Evolutionary conservation across 257 asterid species (phyloP), one percentile per base, ranked within the genome.

Genomic region (Penstemon barbatus): DNA sequence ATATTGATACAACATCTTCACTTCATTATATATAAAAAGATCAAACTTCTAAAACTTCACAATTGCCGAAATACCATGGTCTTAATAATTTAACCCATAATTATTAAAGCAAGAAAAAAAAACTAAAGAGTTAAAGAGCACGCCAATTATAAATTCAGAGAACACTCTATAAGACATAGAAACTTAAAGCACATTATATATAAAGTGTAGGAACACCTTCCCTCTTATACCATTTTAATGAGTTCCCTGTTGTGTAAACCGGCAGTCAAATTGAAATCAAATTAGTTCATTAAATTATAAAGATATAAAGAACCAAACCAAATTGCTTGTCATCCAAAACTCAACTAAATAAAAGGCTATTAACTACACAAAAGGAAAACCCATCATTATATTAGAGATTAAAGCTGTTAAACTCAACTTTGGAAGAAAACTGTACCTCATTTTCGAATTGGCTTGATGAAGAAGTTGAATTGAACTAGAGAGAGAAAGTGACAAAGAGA

Each of bases 381-480:
- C 41, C 49, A 49, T 61, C 33, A 52, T 48, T 18, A 71, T 3
- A 1, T 42, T 3, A 25, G 15, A 33, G 36, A 72, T 56, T 8
- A 60, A 10, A 61, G 8, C 6, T 25, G 4, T 1, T 5, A 12
- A 59, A 6, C 13, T 5, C 39, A 12, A 8, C 13, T 8, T 8
- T 3, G 40, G 59, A n/a, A 46, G 39, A 51, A 45, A 67, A 54
- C 37, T 38, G 46, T 74, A 85, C 95, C 95, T 87, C 95, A 87
- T 87, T 49, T 82, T 77, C 42, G 74, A 65, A 63, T 40, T 55
- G 36, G 38, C 59, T 19, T 18, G 40, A 15, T 1, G 62, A 57
- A 36, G 59, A 72, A 57, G 2, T 25, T 25, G 33, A 25, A 25
- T 25, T 25, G 1, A 25, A 25, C 33, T 45, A 3, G 61, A 73